Base-by-base conservation (phyloP, 352 stramenopile genomes). In the Phytophthora vignae region DNA sequence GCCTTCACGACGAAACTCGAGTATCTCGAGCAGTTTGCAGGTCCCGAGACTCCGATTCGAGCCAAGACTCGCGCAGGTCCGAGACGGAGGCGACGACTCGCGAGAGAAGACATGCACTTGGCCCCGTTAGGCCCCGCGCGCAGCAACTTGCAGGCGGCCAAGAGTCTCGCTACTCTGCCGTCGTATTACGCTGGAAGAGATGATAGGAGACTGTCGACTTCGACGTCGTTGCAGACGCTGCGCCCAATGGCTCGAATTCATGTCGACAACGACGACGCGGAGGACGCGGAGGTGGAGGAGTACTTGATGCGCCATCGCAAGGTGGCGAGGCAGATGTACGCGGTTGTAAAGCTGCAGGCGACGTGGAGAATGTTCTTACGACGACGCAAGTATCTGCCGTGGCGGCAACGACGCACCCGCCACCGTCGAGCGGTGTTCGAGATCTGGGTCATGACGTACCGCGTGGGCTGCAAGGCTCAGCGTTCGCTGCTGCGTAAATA, bases 301-400 rank as follows among this genome's bases (percentile, higher is more conserved):
- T 71, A 73, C 52, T 54, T 74, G 15, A 21, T 55, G 17, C 50
- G 49, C 0, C 58, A 83, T 53, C 71, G 71, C 4, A 66, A 69
- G 9, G 15, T 21, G n/a, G 63, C 59, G 9, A 78, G 74, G 17
- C 76, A 82, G 48, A 48, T 48, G 0, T 56, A 66, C 6, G 77
- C 78, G 1, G 82, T 81, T 8, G 33, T 48, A 4, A 79, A 72
- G 42, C 73, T 95, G 4, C 87, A 95, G 55, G 67, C 84, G 8
- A 79, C 60, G 1, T 93, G 83, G 84, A 75, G 83, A 12, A 93
- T 93, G 85, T 62, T 76, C 21, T 36, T 60, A 0, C 67, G 59
- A 3, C 80, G 79, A 0, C 75, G 76, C 0, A 68, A 71, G 2
- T 95, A 84, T 71, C 46, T 74, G 10, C 64, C 65, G n/a, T 95